Evolutionary conservation across 139 green algal species (phyloP).

Genomic region (Chloropicon primus): DNA sequence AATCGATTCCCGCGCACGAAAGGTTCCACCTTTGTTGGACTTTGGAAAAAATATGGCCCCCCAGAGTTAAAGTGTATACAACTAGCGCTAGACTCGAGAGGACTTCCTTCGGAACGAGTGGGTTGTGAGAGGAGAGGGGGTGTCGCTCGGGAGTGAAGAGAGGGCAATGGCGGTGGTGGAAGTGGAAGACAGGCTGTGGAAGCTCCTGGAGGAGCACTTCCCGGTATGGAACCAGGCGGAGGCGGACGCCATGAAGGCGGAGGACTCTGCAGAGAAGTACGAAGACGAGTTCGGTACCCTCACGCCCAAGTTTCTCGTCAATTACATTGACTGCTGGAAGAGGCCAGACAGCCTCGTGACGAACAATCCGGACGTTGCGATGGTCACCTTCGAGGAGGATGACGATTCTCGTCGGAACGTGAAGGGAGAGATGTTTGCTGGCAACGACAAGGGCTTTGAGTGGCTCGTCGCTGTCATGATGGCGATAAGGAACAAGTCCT

Average conservation of each 20-base stretch:
- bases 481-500: slow-evolving; percentile 13
- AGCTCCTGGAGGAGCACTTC: neutral
- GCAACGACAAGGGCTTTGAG: neutral
- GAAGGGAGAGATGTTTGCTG: slow-evolving; percentile 12
- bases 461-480: slow-evolving; percentile 14
- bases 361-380: slow-evolving; percentile 29
- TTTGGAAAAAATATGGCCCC: no score
- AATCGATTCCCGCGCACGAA: no score
- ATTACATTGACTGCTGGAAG: slow-evolving; percentile 52
- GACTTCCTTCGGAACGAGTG: no score
- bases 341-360: slow-evolving; percentile 44
- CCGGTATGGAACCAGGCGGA: neutral
- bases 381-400: slow-evolving; percentile 13
- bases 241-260: neutral
- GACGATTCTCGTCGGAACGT: neutral
- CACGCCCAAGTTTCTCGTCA: slow-evolving; percentile 26
- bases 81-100: no score
- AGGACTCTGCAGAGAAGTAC: slow-evolving; percentile 28
- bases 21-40: no score
- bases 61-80: no score
- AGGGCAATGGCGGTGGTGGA: no score
- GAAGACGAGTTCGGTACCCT: slow-evolving; percentile 29
- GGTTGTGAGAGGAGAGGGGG: no score
- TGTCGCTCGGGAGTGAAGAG: no score
- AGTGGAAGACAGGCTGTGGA: neutral